Base-by-base conservation (phyloP, 257 asterid species). In the Lycium barbarum region DNA sequence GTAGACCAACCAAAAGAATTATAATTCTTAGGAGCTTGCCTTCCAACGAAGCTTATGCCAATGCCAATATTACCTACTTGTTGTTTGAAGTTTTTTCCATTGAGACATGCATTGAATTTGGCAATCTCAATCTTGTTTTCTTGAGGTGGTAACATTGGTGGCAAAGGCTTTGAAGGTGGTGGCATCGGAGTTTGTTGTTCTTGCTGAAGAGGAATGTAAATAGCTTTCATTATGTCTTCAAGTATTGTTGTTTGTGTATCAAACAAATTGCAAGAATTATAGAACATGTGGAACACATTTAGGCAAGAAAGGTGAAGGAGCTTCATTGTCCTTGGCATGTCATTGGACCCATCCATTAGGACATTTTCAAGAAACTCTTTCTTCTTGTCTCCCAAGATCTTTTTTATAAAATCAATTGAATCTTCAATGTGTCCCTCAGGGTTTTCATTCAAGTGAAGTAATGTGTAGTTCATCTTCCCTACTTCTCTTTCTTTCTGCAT, bases 251-350 rank as follows among this genome's bases (percentile, higher is more conserved):
- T 80, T 6, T 92, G 81, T 3, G 88, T 66, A n/a, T 92, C 96
- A 14, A 86, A 90, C 2, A 87, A 81, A 84, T 91, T 93, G 26
- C 82, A 81, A 3, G 95, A 87, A 88, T 87, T 90, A 88, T 74
- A 92, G 53, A 93, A 91, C 96, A 92, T 91, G 18, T 85, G 87
- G 47, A 92, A 92, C 4, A 70, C 89, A 84, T 90, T 93, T 88
- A 89, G 73, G 90, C 92, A 87, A 10, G 86, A 61, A 2, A 93
- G 84, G 86, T 93, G 96, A 5, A 91, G 71, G 0, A 80, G 88
- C 79, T 85, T 90, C 88, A 89, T 88, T 63, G 88, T 63, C 45
- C 78, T 87, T 6, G 91, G 84, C 90, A 88, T 78, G 7, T 86
- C 85, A 4, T 81, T 76, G n/a, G 66, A 62, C 7, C 36, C 71